Conservation (phyloP, 2,329 filamentous ascomycete genomes). For the Alternaria consortialis region DNA sequence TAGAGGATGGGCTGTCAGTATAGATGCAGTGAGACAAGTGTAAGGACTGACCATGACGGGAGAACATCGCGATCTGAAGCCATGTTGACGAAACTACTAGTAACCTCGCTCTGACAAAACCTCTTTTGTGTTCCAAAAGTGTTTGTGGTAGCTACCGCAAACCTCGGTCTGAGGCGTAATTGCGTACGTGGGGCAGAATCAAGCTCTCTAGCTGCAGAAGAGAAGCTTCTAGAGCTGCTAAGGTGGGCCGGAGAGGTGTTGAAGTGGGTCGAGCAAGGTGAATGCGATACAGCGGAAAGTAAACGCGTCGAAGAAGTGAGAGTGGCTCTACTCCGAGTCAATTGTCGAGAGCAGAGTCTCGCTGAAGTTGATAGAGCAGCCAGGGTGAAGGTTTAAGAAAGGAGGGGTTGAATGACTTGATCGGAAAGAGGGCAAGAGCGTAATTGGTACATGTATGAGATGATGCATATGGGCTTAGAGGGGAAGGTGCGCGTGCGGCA, state of each 20-base stretch:
- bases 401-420: constrained; percentile 9
- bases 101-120: constrained; percentile 45
- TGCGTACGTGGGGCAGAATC: constrained; percentile 26
- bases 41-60: constrained; percentile 51
- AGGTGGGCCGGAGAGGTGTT: constrained; percentile 21
- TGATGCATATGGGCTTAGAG: constrained; percentile 19
- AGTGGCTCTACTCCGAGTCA: constrained; percentile 31
- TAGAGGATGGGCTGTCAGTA: constrained; percentile 44
- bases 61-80: constrained; percentile 58
- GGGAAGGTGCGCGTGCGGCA: constrained; percentile 29
- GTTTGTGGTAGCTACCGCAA: constrained; percentile 21
- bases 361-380: constrained; percentile 39
- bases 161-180: constrained; percentile 23
- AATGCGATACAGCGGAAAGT: constrained; percentile 16
- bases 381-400: constrained; percentile 38
- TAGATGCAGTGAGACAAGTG: neutral
- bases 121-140: constrained; percentile 33
- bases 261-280: constrained; percentile 14
- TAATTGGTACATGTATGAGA: constrained; percentile 29
- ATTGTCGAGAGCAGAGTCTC: constrained; percentile 49
- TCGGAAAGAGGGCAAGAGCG: constrained; percentile 13
- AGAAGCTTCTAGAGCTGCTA: constrained; percentile 29
- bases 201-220: constrained; percentile 30
- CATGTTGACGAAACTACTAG: constrained; percentile 50
- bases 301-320: constrained; percentile 24